A percentile compares a stretch with the other conserved stretches of the same genome.
Evolutionary conservation across 495 filamentous ascomycete species (phyloP).

Genomic region (Penicillium bialowiezense): DNA sequence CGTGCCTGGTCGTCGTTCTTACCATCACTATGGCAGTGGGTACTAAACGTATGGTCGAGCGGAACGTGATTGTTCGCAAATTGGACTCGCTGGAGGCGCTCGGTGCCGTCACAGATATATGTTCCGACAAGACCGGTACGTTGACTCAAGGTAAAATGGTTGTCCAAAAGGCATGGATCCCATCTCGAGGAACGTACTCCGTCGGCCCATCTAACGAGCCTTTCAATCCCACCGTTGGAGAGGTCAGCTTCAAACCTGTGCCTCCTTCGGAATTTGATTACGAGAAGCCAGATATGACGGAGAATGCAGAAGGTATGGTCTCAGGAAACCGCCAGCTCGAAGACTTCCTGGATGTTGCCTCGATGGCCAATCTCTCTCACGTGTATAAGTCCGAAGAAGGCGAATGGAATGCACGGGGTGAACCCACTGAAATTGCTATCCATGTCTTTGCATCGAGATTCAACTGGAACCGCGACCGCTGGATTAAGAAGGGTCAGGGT

Average conservation of each 20-base stretch:
- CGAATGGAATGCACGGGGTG: constrained; percentile 53
- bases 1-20: constrained; percentile 61
- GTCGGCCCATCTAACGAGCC: constrained; percentile 46
- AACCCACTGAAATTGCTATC: constrained; percentile 62
- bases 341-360: constrained; percentile 51
- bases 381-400: constrained; percentile 40
- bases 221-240: constrained; percentile 45
- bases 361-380: constrained; percentile 58
- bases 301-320: constrained; percentile 20
- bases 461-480: constrained; percentile 48
- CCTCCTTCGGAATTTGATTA: constrained; percentile 26
- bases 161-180: constrained; percentile 69
- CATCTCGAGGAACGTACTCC: constrained; percentile 52
- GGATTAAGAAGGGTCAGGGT: constrained; percentile 38
- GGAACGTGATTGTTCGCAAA: constrained; percentile 61
- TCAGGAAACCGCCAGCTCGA: constrained; percentile 20
- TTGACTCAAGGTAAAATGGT: constrained; percentile 86
- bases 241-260: constrained; percentile 35
- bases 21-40: constrained; percentile 65
- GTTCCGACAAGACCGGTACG: constrained; percentile 82
- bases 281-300: constrained; percentile 16
- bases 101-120: constrained; percentile 85
- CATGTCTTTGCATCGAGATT: constrained; percentile 58
- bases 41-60: constrained; percentile 61
- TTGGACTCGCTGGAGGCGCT: constrained; percentile 73